phyloP scores from a whole-genome alignment of 129 eudicot species.

The Logfia minima region DNA sequence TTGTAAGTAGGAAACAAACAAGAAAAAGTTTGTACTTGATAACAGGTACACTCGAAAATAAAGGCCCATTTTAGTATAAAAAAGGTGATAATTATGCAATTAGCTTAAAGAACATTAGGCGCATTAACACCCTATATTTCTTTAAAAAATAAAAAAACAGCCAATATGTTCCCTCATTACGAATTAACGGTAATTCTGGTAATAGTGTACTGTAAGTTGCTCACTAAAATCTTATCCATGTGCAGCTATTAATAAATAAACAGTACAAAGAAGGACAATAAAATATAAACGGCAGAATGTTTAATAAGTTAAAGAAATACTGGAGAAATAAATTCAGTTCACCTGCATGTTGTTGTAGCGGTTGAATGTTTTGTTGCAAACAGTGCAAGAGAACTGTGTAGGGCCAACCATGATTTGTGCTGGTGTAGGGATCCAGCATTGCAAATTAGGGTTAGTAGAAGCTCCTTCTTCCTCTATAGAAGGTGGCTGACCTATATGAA shows the following conservation, averaged over 20 bases:
- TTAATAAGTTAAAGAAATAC: neutral
- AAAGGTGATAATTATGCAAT: neutral
- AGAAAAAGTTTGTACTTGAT: neutral
- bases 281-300: neutral
- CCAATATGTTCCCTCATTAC: neutral
- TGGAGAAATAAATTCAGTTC: constrained; percentile 10
- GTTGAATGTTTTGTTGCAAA: constrained; percentile 73
- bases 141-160: neutral
- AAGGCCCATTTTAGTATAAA: neutral
- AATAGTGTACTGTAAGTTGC: neutral
- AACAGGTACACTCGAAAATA: neutral
- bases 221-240: constrained; percentile 11
- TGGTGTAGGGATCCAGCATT: constrained; percentile 85
- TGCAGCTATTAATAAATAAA: neutral
- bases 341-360: constrained; percentile 94
- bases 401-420: constrained; percentile 91
- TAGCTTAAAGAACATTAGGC: neutral
- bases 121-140: neutral
- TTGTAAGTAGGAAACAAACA: neutral
- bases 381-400: constrained; percentile 84
- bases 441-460: constrained; percentile 38
- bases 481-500: constrained; percentile 56
- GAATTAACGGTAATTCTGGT: neutral
- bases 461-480: constrained; percentile 14
- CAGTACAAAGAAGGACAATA: constrained; percentile 11